Evolutionary conservation across 306 rosid species (phyloP), one percentile per base, ranked within the genome.

Genomic region (Lathyrus oleraceus): DNA sequence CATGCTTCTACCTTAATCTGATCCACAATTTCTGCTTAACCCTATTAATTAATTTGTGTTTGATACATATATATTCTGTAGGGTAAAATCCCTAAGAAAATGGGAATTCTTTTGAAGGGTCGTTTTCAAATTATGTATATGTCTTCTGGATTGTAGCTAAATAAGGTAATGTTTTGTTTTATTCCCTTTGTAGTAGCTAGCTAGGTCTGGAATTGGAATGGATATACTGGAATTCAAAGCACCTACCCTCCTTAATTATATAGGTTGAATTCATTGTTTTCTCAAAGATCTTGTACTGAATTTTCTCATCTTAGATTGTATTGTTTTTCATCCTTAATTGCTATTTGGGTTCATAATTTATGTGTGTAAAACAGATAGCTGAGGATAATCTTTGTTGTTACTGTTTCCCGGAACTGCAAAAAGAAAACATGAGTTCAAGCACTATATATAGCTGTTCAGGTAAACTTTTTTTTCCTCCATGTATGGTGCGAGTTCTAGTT

Each of bases 201-300:
- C 27, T 49, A 49, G 56, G 13, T 19, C 39, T 35, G n/a, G 30
- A 23, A 4, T 9, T 35, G n/a, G 30, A 23, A 4, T 9, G 23
- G 66, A 5, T 13, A 19, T 21, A 7, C 39, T 49, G 64, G 65
- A 8, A 38, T 69, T 61, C 66, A 79, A 79, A 65, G 69, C 63
- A 17, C 49, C 20, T 3, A 59, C 1, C 61, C 77, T 62, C 70
- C 87, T 51, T 51, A 19, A 51, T 56, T 23, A 36, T 74, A 6
- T 52, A 72, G 76, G 85, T 82, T 74, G 85, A 25, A 53, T 28
- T 61, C 40, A 9, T 30, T 74, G 4, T 28, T 30, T 75, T 83
- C 58, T 47, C 40, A 4, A 0, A 43, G 4, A 47, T 6, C n/a
- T 45, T 45, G 1, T 45, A 45, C 9, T 45, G 15, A 6, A 47